Conservation (phyloP, 2,329 filamentous ascomycete species). For the Aspergillus fijiensis region DNA sequence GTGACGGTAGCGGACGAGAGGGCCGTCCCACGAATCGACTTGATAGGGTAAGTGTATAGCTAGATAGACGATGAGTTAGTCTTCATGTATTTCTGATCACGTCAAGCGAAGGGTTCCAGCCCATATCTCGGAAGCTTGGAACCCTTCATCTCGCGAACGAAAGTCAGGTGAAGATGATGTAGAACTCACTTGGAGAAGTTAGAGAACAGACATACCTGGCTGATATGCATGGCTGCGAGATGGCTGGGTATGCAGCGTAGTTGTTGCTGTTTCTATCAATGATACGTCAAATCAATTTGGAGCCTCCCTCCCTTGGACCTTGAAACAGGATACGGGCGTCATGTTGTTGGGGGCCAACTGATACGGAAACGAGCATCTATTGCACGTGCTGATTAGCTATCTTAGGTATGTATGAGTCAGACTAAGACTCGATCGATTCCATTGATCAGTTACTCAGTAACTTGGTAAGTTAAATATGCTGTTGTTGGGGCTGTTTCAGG, state of each 20-base stretch:
- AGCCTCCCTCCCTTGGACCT: not conserved
- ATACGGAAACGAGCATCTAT: not conserved
- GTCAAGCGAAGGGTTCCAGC: not conserved
- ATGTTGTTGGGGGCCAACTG: not conserved
- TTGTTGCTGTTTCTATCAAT: not conserved
- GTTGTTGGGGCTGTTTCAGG: too few species aligned
- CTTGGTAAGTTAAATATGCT: too few species aligned
- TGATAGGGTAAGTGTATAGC: constrained; percentile 74
- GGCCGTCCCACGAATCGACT: constrained; percentile 64
- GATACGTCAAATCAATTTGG: too few species aligned
- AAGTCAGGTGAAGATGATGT: too few species aligned
- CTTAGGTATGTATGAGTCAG: not conserved
- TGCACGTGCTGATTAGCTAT: not conserved
- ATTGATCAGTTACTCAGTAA: too few species aligned
- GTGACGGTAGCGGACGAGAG: constrained; percentile 57
- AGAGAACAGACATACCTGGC: constrained; percentile 26
- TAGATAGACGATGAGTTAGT: constrained; percentile 26
- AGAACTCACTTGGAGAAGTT: not conserved
- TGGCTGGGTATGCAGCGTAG: constrained; percentile 17
- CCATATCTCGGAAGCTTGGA: too few species aligned
- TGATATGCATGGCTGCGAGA: constrained; percentile 38
- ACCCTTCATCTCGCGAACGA: too few species aligned
- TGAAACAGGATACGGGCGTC: not conserved
- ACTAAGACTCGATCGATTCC: not conserved
- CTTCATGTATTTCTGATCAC: too few species aligned